phyloP scores from a whole-genome alignment of 2,329 filamentous ascomycete species.

The Epichloe aotearoae region DNA sequence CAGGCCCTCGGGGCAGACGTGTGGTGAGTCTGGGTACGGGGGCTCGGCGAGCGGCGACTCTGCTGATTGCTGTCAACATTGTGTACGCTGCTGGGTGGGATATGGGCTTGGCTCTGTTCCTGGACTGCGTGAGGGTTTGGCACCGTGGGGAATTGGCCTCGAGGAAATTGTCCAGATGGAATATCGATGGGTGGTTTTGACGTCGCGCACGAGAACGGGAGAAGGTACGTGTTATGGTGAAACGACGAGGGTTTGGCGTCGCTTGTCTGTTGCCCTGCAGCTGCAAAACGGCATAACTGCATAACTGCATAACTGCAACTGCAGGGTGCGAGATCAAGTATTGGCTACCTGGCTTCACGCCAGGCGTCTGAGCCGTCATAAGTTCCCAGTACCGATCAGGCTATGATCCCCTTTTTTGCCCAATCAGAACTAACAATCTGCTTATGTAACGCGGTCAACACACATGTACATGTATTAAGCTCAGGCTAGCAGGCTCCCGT shows the following conservation, averaged over 20 bases:
- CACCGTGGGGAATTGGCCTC: background rate
- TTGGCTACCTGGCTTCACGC: background rate
- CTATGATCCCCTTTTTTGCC: conserved; percentile 2
- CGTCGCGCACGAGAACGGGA: too few species aligned
- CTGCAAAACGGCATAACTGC: too few species aligned
- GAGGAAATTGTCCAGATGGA: background rate
- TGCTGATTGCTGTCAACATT: conserved; percentile 31
- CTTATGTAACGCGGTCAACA: conserved; percentile 16
- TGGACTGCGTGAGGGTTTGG: background rate
- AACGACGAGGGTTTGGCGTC: too few species aligned
- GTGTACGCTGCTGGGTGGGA: background rate
- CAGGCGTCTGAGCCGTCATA: fast-evolving
- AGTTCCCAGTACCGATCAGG: background rate
- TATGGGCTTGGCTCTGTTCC: background rate
- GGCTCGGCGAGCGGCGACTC: conserved; percentile 24
- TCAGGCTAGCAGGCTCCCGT: conserved; percentile 21
- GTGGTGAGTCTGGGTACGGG: conserved; percentile 11
- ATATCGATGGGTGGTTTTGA: background rate
- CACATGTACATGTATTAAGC: too few species aligned
- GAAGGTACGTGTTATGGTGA: too few species aligned
- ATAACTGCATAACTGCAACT: too few species aligned
- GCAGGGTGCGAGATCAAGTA: background rate
- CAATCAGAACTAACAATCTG: conserved; percentile 16
- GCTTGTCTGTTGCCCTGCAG: too few species aligned
- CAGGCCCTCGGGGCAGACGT: background rate